Conservation (phyloP, 2,329 filamentous ascomycete species). For the Colletotrichum sp. region DNA sequence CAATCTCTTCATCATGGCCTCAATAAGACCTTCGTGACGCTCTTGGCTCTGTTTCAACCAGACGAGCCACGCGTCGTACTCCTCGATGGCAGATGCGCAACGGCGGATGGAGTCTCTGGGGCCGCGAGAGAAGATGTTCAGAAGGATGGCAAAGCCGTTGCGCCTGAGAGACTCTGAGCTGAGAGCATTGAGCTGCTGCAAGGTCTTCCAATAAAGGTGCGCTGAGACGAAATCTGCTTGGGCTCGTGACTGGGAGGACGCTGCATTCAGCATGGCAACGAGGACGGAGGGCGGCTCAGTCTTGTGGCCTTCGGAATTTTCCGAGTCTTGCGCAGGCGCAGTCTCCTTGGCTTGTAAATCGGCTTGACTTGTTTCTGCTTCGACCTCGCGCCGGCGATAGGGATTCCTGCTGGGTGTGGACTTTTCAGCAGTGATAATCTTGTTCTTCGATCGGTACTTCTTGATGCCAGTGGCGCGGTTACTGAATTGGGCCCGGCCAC, state of each 20-base stretch:
- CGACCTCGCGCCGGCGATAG: conserved; percentile 46
- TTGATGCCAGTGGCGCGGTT: conserved; percentile 70
- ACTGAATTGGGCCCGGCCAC: conserved; percentile 68
- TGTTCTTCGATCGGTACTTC: conserved; percentile 65
- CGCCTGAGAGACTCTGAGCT: conserved; percentile 65
- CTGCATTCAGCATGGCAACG: conserved; percentile 76
- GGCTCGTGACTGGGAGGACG: conserved; percentile 77
- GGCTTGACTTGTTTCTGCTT: background rate
- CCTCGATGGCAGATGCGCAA: conserved; percentile 75
- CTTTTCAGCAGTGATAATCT: conserved; percentile 55
- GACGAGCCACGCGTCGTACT: conserved; percentile 82
- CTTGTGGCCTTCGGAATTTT: conserved; percentile 13
- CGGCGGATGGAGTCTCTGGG: conserved; percentile 72
- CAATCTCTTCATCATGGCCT: conserved; percentile 75
- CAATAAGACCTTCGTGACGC: conserved; percentile 74
- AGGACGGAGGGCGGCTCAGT: conserved; percentile 48
- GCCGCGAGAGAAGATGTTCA: conserved; percentile 76
- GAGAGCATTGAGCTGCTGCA: conserved; percentile 73
- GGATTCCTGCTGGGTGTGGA: conserved; percentile 64
- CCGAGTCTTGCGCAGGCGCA: background rate
- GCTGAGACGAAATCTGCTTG: conserved; percentile 84
- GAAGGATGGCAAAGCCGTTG: conserved; percentile 72
- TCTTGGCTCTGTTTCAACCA: conserved; percentile 85
- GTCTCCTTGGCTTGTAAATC: conserved; percentile 9
- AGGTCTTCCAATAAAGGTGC: conserved; percentile 83